phyloP scores from a whole-genome alignment of 179 eudicot species.

The Spinacia oleracea region DNA sequence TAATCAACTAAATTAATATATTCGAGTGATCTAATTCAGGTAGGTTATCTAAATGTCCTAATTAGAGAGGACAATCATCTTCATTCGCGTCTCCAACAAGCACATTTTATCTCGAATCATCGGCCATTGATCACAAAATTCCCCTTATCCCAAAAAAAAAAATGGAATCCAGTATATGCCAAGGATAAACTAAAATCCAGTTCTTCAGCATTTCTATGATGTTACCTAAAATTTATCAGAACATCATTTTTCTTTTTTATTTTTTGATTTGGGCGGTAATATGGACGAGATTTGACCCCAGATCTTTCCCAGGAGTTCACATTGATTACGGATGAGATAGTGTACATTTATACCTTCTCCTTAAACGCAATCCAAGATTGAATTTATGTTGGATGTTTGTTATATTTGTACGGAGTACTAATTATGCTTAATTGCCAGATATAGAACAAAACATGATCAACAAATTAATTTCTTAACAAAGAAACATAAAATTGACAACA shows the following conservation, averaged over 20 bases:
- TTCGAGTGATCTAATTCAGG: background rate
- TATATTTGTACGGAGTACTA: no score
- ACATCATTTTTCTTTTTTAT: background rate
- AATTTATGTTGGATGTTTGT: no score
- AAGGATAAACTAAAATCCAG: background rate
- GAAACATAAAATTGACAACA: background rate
- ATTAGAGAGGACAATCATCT: background rate
- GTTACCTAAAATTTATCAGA: background rate
- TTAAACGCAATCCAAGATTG: no score
- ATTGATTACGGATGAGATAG: background rate
- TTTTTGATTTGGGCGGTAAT: no score
- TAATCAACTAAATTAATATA: conserved; percentile 3
- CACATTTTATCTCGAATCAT: background rate
- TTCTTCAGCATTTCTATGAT: background rate
- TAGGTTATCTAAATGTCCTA: background rate
- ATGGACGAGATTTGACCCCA: no score
- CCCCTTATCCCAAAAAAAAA: background rate
- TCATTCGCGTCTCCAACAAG: background rate
- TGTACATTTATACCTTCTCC: background rate
- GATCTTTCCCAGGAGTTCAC: background rate
- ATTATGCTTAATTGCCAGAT: background rate
- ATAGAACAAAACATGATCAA: background rate
- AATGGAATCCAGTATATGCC: background rate
- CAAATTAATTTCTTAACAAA: background rate
- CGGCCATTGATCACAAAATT: background rate